phyloP scores from a whole-genome alignment of 495 filamentous ascomycete species.

The Talaromyces ruber region DNA sequence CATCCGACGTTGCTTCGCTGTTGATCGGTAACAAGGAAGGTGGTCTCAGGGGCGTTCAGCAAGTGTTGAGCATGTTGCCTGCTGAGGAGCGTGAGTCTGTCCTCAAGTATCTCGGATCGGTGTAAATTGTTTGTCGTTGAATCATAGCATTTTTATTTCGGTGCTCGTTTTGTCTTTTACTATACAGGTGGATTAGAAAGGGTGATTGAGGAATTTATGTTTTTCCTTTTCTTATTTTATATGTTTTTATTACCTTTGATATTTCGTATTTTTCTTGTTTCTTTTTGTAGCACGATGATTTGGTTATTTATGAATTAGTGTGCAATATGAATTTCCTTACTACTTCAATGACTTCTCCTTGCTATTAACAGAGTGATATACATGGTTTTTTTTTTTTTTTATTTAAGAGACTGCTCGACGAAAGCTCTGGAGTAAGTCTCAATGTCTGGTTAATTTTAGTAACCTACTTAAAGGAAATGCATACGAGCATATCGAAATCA shows the following conservation, averaged over 20 bases:
- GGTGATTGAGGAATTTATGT: slow-evolving; percentile 6
- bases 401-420: no score
- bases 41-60: slow-evolving; percentile 79
- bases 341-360: no score
- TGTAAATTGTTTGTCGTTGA: slow-evolving; percentile 13
- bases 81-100: slow-evolving; percentile 81
- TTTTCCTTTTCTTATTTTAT: slow-evolving; percentile 6
- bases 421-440: no score
- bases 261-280: slow-evolving; percentile 10
- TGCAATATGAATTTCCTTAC: slow-evolving; percentile 6
- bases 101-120: slow-evolving; percentile 56
- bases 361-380: no score
- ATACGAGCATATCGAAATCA: neutral
- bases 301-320: slow-evolving; percentile 1
- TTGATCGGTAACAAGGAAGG: slow-evolving; percentile 66
- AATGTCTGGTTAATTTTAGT: no score
- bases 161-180: neutral
- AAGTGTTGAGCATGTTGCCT: slow-evolving; percentile 76
- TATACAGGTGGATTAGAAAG: neutral
- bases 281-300: neutral
- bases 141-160: slow-evolving; percentile 3
- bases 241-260: slow-evolving; percentile 6
- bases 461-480: no score
- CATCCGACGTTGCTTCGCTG: slow-evolving; percentile 68
- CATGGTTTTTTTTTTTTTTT: no score